These are phyloP conservation scores for Camellia oleifera DNA, from an alignment of 179 eudicot species.

Conservation along the genomic window DNA sequence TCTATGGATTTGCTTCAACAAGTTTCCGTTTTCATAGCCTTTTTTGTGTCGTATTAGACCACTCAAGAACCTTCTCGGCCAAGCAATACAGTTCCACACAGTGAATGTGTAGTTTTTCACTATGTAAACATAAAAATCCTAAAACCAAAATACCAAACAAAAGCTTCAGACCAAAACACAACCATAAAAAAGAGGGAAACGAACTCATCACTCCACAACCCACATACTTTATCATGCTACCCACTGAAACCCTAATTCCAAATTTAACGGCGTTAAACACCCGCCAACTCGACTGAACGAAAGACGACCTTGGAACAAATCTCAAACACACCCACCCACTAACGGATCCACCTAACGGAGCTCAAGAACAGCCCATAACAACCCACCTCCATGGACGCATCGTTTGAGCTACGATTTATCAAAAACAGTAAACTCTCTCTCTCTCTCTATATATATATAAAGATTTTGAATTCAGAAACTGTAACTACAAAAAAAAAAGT, in stretches of 20 bases:
- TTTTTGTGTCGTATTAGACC: not conserved
- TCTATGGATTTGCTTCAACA: slow-evolving; percentile 4
- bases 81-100: not conserved
- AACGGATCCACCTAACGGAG: not conserved
- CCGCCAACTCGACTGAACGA: not conserved
- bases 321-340: not conserved
- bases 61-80: not conserved
- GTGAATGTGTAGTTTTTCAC: not conserved
- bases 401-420: not conserved
- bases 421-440: not conserved
- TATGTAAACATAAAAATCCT: not conserved
- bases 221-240: not conserved
- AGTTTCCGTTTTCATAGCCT: not conserved
- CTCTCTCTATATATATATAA: not conserved
- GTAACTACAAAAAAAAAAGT: not conserved
- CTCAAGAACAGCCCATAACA: not conserved
- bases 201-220: not conserved
- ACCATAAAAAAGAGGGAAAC: slow-evolving; percentile 1
- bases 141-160: slow-evolving; percentile 7
- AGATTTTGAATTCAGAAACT: not conserved
- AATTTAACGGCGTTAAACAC: not conserved
- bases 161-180: slow-evolving; percentile 1
- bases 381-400: not conserved
- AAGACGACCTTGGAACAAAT: not conserved
- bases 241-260: slow-evolving; percentile 16